These are phyloP conservation scores for Aspergillus caelatus DNA, from an alignment of 2,329 filamentous ascomycete genomes.

Conservation along the genomic window DNA sequence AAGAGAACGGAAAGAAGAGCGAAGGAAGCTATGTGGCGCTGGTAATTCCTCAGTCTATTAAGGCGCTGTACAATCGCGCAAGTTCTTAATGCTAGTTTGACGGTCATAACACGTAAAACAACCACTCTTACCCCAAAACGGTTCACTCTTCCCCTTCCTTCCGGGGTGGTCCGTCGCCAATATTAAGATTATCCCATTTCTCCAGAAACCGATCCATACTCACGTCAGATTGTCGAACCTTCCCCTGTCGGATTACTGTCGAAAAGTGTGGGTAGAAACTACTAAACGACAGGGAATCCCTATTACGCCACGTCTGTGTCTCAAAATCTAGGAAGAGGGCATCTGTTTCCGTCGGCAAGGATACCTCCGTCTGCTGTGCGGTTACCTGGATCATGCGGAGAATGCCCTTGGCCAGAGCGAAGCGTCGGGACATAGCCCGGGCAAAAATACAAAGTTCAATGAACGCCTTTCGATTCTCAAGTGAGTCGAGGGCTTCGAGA, in stretches of 20 bases:
- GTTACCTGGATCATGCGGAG: constrained; percentile 32
- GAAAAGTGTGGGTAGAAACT: constrained; percentile 30
- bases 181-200: constrained; percentile 31
- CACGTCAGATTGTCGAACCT: constrained; percentile 5
- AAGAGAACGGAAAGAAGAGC: neutral
- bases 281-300: constrained; percentile 22
- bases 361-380: constrained; percentile 23
- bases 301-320: constrained; percentile 21
- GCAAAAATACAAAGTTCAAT: constrained; percentile 30
- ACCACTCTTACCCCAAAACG: neutral
- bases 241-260: constrained; percentile 16
- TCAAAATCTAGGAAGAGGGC: constrained; percentile 28
- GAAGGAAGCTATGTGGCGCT: too few relatives aligned
- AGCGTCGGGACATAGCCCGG: constrained; percentile 28
- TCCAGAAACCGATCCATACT: constrained; percentile 31
- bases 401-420: constrained; percentile 29
- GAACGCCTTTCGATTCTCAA: constrained; percentile 28
- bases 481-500: constrained; percentile 27
- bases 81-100: neutral
- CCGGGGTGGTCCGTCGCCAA: neutral
- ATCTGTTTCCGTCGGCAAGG: constrained; percentile 27
- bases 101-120: neutral
- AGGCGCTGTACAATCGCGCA: neutral
- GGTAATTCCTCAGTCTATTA: neutral
- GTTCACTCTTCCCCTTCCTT: neutral